phyloP scores from a whole-genome alignment of 2,329 filamentous ascomycete genomes.

The Pseudomassariella vexata region DNA sequence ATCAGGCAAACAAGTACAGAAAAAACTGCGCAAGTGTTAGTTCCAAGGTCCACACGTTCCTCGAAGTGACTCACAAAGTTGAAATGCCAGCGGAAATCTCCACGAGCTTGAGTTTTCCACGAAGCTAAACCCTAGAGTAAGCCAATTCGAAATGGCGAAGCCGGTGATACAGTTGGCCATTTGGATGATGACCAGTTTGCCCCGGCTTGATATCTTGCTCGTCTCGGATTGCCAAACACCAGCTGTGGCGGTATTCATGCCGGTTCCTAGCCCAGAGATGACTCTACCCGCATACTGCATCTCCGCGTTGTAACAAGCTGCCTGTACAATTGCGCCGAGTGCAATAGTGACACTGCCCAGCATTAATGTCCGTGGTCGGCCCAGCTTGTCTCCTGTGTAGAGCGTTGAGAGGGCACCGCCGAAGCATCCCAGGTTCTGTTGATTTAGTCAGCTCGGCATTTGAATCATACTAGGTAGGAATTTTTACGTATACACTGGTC shows the following conservation, averaged over 20 bases:
- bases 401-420: slow-evolving; percentile 12
- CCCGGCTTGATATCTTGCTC: slow-evolving; percentile 14
- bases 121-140: slow-evolving; percentile 23
- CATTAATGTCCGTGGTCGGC: slow-evolving; percentile 13
- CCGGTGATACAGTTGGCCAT: slow-evolving; percentile 27
- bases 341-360: slow-evolving; percentile 15
- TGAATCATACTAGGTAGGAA: slow-evolving; percentile 6
- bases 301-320: slow-evolving; percentile 9
- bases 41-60: neutral
- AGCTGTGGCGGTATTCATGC: slow-evolving; percentile 15
- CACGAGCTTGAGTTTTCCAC: slow-evolving; percentile 23
- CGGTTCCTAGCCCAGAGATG: slow-evolving; percentile 11
- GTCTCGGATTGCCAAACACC: slow-evolving; percentile 13
- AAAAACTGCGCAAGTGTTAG: slow-evolving; percentile 21
- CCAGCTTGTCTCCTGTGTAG: slow-evolving; percentile 16
- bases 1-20: slow-evolving; percentile 18
- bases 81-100: slow-evolving; percentile 33
- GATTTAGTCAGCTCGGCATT: no score
- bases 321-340: slow-evolving; percentile 11
- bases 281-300: slow-evolving; percentile 13
- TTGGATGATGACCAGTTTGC: slow-evolving; percentile 17
- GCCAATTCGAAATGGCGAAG: slow-evolving; percentile 26
- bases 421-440: no score
- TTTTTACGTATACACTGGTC: slow-evolving; percentile 12
- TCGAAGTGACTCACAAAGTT: slow-evolving; percentile 10